Base-by-base conservation (phyloP, 192 early-diverging fungal species). In the Diversispora epigaea region DNA sequence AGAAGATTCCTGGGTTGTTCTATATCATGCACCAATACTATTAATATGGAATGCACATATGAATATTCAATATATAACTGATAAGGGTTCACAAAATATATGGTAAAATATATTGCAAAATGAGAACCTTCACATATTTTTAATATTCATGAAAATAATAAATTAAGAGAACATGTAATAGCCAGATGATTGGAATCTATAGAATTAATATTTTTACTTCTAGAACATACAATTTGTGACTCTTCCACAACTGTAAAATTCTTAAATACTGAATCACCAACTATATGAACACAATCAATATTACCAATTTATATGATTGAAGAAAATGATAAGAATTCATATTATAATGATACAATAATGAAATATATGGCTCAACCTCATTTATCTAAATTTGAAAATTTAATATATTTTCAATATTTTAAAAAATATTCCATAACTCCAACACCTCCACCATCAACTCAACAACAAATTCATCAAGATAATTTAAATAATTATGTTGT, bases 371-470 rank as follows among this genome's bases (percentile, higher is more conserved):
- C 3, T 19, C 2, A 19, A 10, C 58, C 58, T 61, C 32, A 32
- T 15, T 9, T 21, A n/a, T 1, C 15, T 21, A 12, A 66, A 11
- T 66, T 66, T 43, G 40, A 66, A 14, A 39, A 66, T 8, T 6
- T 66, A 6, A 66, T n/a, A 11, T 66, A 66, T 6, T 15, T 15
- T 66, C 41, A 66, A 45, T 66, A 66, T 46, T 66, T 45, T 66
- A 15, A 66, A 41, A 45, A n/a, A 43, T 66, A 66, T 19, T 41
- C 17, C 10, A 66, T 66, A 12, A 41, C 15, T 6, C 19, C 19
- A 6, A 10, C 3, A 4, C 6, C 39, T 41, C 64, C 64, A n/a
- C 4, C 3, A 8, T 44, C n/a, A 8, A 41, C 40, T 11, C 15
- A 7, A 10, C 3, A 21, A 1, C 0, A 41, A 7, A 46, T 19